These are phyloP conservation scores for Umbelopsis sp. DNA, from an alignment of 371 early-diverging fungal species.

Conservation along the genomic window DNA sequence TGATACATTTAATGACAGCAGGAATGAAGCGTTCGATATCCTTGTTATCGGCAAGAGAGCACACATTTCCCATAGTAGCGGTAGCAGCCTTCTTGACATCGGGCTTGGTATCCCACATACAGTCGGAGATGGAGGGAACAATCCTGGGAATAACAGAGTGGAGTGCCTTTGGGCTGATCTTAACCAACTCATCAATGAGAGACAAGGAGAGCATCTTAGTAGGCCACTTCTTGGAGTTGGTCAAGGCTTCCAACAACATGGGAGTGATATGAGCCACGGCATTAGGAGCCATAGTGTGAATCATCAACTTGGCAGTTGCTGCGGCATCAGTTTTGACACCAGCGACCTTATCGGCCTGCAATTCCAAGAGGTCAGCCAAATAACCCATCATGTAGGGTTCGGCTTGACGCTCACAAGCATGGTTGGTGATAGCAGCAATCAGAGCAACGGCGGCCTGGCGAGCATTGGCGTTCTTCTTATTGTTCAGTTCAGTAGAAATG, in stretches of 20 bases:
- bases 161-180: slow-evolving; percentile 59
- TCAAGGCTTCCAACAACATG: slow-evolving; percentile 58
- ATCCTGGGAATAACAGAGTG: slow-evolving; percentile 68
- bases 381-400: slow-evolving; percentile 67
- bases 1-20: slow-evolving; percentile 64
- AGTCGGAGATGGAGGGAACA: slow-evolving; percentile 72
- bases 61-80: slow-evolving; percentile 56
- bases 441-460: slow-evolving; percentile 71
- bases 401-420: slow-evolving; percentile 44
- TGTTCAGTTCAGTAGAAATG: slow-evolving; percentile 55
- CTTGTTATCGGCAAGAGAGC: slow-evolving; percentile 62
- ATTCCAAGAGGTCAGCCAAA: slow-evolving; percentile 58
- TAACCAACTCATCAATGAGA: slow-evolving; percentile 56
- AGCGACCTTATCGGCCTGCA: slow-evolving; percentile 69
- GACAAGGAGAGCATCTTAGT: slow-evolving; percentile 69
- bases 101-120: slow-evolving; percentile 75
- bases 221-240: slow-evolving; percentile 78
- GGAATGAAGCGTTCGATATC: slow-evolving; percentile 71
- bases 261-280: slow-evolving; percentile 64
- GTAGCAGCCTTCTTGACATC: slow-evolving; percentile 62
- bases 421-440: slow-evolving; percentile 59
- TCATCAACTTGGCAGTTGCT: slow-evolving; percentile 55
- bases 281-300: slow-evolving; percentile 54
- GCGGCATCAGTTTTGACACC: slow-evolving; percentile 66
- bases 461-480: slow-evolving; percentile 69